Evolutionary conservation across 768 basidiomycete genomes (phyloP).

Genomic region (Mycena venus): DNA sequence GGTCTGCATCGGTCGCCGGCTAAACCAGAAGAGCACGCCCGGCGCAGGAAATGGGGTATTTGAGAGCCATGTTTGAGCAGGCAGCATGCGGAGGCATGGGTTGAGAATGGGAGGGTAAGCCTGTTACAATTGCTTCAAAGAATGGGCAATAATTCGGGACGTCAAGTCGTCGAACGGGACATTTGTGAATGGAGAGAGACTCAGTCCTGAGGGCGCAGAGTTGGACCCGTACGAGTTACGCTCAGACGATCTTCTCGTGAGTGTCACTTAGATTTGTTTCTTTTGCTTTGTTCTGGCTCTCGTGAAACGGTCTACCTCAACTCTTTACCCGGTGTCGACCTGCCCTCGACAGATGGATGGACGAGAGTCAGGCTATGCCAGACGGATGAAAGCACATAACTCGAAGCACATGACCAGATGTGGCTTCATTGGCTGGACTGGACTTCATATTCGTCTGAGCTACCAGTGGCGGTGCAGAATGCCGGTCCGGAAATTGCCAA

Average conservation of each 20-base stretch:
- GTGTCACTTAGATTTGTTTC: slow-evolving; percentile 36
- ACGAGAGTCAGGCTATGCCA: too few relatives aligned
- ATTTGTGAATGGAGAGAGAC: slow-evolving; percentile 75
- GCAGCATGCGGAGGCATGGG: slow-evolving; percentile 79
- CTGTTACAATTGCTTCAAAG: background rate
- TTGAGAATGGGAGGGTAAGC: slow-evolving; percentile 49
- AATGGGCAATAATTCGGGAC: slow-evolving; percentile 68
- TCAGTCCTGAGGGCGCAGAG: slow-evolving; percentile 72
- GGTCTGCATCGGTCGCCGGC: slow-evolving; percentile 73
- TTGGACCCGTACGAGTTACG: slow-evolving; percentile 74
- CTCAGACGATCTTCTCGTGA: slow-evolving; percentile 61
- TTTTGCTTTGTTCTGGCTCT: background rate
- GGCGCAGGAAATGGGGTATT: slow-evolving; percentile 34
- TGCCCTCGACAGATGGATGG: too few relatives aligned
- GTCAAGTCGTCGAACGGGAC: slow-evolving; percentile 82
- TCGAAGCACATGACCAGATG: too few relatives aligned
- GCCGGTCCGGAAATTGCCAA: too few relatives aligned
- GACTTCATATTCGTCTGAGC: too few relatives aligned
- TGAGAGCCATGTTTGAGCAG: slow-evolving; percentile 61
- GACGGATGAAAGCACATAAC: too few relatives aligned
- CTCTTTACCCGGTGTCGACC: too few relatives aligned
- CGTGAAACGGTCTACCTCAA: too few relatives aligned
- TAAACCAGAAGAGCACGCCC: slow-evolving; percentile 75
- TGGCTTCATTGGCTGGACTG: too few relatives aligned
- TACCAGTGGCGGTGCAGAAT: too few relatives aligned